Evolutionary conservation across 2,329 filamentous ascomycete species (phyloP).

Genomic region (Hirsutella minnesotensis): DNA sequence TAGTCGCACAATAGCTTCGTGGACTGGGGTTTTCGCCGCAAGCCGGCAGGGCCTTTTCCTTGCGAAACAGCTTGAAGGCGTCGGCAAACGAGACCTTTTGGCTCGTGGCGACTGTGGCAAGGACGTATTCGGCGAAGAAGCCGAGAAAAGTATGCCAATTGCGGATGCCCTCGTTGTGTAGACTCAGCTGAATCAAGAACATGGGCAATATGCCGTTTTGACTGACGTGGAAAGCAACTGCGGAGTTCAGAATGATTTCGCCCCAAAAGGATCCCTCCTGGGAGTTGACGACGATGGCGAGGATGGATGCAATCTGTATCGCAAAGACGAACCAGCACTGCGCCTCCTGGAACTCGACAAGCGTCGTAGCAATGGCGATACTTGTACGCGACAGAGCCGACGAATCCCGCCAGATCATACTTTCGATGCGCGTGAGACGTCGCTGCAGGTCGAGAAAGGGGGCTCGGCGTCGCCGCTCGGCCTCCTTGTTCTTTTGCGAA

Average conservation of each 20-base stretch:
- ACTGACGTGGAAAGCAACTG: conserved; percentile 23
- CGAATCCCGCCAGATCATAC: conserved; percentile 24
- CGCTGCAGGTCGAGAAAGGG: conserved; percentile 11
- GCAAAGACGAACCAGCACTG: conserved; percentile 28
- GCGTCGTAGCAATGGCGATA: conserved; percentile 25
- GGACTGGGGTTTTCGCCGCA: conserved; percentile 26
- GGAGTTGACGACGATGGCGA: conserved; percentile 27
- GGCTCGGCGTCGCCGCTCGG: background rate
- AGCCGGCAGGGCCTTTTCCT: conserved; percentile 17
- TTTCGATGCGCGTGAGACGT: conserved; percentile 21
- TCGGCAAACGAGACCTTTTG: conserved; percentile 23
- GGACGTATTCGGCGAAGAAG: conserved; percentile 25
- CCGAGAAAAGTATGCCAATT: conserved; percentile 28
- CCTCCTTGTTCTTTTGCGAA: conserved; percentile 13
- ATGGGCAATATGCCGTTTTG: conserved; percentile 25
- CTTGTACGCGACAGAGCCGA: conserved; percentile 23
- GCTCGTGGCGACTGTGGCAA: conserved; percentile 24
- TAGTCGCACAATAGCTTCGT: conserved; percentile 24
- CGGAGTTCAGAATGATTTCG: conserved; percentile 25
- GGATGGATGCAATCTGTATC: conserved; percentile 26
- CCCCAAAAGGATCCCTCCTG: conserved; percentile 27
- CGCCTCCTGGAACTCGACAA: conserved; percentile 28
- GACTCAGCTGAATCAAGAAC: conserved; percentile 24
- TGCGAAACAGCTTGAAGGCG: conserved; percentile 21
- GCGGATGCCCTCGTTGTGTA: conserved; percentile 26